Conservation (phyloP, 1,139 yeast species). For the Scheffersomyces quercinus region DNA sequence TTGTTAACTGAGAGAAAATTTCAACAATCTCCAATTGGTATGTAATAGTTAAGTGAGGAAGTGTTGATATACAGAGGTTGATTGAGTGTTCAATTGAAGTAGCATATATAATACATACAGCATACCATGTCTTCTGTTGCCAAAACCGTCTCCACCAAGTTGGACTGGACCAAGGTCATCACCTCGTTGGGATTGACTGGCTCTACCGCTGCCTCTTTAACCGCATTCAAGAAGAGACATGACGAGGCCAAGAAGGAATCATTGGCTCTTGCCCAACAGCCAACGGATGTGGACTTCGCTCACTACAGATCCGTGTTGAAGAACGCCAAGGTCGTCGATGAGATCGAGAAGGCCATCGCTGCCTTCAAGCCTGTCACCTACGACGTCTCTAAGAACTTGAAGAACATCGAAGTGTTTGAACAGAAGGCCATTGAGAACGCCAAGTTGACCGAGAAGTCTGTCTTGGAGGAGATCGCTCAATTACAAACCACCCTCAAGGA, state of each 20-base stretch:
- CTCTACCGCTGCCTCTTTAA: constrained; percentile 81
- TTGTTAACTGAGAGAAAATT: no score
- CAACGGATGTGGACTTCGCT: constrained; percentile 76
- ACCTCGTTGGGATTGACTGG: constrained; percentile 92
- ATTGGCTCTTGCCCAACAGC: constrained; percentile 66
- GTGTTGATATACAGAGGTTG: no score
- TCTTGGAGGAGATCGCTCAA: constrained; percentile 80
- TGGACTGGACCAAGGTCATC: constrained; percentile 93
- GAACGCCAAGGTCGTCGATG: constrained; percentile 78
- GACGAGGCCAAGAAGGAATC: constrained; percentile 93
- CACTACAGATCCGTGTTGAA: constrained; percentile 78
- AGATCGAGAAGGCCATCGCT: constrained; percentile 75
- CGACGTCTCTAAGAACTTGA: constrained; percentile 86
- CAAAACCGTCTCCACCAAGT: constrained; percentile 78
- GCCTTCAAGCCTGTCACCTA: constrained; percentile 80
- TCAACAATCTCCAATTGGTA: no score
- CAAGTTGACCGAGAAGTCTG: constrained; percentile 86
- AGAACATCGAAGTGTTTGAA: constrained; percentile 92
- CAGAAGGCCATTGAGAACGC: constrained; percentile 96
- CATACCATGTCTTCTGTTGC: constrained; percentile 45
- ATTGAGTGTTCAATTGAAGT: no score
- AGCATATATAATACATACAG: constrained; percentile 3
- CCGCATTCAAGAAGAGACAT: constrained; percentile 96
- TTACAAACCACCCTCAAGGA: constrained; percentile 86
- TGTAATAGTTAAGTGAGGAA: no score